phyloP scores from a whole-genome alignment of 2,329 filamentous ascomycete genomes.

The Penicillium sp. region DNA sequence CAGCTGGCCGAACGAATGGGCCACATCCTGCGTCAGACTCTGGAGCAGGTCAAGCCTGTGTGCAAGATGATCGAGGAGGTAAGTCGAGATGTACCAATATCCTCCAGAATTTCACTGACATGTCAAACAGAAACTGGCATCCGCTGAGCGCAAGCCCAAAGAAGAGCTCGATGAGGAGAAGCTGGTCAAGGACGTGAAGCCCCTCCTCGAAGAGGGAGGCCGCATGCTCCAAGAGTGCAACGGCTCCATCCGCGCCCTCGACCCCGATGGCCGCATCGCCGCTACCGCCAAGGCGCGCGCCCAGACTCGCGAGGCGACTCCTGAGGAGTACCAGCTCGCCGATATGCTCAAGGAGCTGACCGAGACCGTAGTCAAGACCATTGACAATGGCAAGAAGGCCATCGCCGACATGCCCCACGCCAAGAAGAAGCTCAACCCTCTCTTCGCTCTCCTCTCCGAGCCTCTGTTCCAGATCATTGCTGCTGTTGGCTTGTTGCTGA shows the following conservation, averaged over 20 bases:
- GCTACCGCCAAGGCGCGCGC: constrained; percentile 80
- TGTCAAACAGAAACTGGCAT: constrained; percentile 64
- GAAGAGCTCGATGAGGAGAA: constrained; percentile 89
- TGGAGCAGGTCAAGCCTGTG: constrained; percentile 80
- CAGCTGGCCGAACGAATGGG: constrained; percentile 77
- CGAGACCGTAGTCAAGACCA: constrained; percentile 73
- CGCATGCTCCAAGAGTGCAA: constrained; percentile 83
- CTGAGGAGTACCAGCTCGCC: constrained; percentile 81
- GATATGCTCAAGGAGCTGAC: constrained; percentile 83
- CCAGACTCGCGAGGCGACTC: constrained; percentile 69
- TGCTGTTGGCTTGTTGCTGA: constrained; percentile 78
- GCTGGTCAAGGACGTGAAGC: constrained; percentile 80
- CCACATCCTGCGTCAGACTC: constrained; percentile 69
- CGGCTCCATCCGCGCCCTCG: constrained; percentile 79
- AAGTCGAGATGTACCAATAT: constrained; percentile 29
- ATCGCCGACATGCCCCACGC: constrained; percentile 89
- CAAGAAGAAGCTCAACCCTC: constrained; percentile 90
- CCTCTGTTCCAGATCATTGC: constrained; percentile 91
- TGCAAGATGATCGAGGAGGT: constrained; percentile 82
- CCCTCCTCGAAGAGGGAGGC: constrained; percentile 81
- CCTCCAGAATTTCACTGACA: constrained; percentile 2
- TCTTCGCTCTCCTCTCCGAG: constrained; percentile 72
- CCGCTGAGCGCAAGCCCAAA: constrained; percentile 74
- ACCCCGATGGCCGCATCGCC: constrained; percentile 83
- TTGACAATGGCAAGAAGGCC: constrained; percentile 84